A percentile compares a stretch with the other conserved stretches of the same genome.
phyloP scores from a whole-genome alignment of 192 early-diverging fungal species.

The Entomortierella chlamydospora region DNA sequence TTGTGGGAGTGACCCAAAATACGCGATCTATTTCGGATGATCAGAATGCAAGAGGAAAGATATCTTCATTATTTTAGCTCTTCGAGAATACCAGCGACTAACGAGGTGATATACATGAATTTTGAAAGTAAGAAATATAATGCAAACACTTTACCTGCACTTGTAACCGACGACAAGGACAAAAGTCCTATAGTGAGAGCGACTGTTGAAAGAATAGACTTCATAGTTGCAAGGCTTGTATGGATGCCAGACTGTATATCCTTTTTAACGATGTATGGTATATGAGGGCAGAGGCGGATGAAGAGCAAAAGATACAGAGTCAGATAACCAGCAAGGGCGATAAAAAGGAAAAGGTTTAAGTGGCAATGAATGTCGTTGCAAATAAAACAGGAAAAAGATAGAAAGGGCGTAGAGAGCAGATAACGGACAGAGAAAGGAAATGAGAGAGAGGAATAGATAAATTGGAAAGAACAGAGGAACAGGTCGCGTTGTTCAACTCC shows the following conservation, averaged over 20 bases:
- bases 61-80: not conserved
- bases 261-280: not conserved
- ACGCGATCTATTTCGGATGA: constrained; percentile 14
- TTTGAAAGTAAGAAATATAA: not conserved
- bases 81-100: too few relatives aligned
- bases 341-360: not conserved
- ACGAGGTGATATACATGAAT: not conserved
- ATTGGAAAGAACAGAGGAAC: too few relatives aligned
- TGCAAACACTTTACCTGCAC: not conserved
- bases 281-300: not conserved
- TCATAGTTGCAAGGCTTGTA: too few relatives aligned
- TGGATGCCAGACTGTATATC: too few relatives aligned
- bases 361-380: not conserved
- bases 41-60: not conserved
- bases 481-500: too few relatives aligned
- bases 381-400: not conserved
- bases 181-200: not conserved
- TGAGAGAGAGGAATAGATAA: too few relatives aligned
- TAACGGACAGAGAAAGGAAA: not conserved
- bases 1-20: constrained; percentile 16
- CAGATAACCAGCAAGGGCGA: not conserved
- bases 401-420: not conserved
- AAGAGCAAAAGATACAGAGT: too few relatives aligned
- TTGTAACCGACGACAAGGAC: not conserved
- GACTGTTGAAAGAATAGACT: not conserved